Evolutionary conservation across 345 rosid species (phyloP), one percentile per base, ranked within the genome.

Genomic region (Gossypium anomalum): DNA sequence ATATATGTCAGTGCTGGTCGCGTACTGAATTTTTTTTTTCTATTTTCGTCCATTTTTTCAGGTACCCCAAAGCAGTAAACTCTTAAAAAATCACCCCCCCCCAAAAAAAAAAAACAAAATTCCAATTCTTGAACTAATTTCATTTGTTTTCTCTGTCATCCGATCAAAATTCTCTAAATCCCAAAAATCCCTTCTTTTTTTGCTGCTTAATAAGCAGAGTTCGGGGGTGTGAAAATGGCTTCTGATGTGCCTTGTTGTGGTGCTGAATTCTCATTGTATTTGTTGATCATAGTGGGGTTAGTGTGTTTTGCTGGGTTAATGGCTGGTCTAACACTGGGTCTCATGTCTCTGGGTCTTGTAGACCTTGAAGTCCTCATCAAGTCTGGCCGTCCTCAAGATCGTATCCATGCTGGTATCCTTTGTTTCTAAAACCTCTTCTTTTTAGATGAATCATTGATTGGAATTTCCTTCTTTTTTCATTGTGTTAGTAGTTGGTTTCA

Each of bases 311-410:
- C 97, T 16, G 98, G 98, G 0, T 78, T 94, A 60, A 92, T 94
- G 98, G 95, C 98, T 16, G 98, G 98, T 22, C 68, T 94, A n/a
- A 94, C 98, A 0, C 90, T 92, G 0, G 98, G 97, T 61, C 97
- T 94, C 83, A 92, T 94, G 97, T 94, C 98, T 67, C 84, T 92
- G 3, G 97, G 90, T 45, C 91, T 94, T 62, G 97, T 94, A 82
- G 98, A 92, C 88, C 97, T 92, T 47, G 98, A 94, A 80, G 98
- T 94, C 78, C 98, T 92, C 82, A 92, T 87, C 78, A 92, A 85
- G 84, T 86, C 97, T 73, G 98, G 97, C 27, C 97, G 87, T 70
- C 97, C 97, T 80, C 91, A 85, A 78, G 98, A 92, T 80, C 94
- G 98, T 55, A 77, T 82, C 80, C 84, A 89, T 69, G 97, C 98